Evolutionary conservation across 1,139 yeast species (phyloP).

Genomic region (Hyphopichia fennica): DNA sequence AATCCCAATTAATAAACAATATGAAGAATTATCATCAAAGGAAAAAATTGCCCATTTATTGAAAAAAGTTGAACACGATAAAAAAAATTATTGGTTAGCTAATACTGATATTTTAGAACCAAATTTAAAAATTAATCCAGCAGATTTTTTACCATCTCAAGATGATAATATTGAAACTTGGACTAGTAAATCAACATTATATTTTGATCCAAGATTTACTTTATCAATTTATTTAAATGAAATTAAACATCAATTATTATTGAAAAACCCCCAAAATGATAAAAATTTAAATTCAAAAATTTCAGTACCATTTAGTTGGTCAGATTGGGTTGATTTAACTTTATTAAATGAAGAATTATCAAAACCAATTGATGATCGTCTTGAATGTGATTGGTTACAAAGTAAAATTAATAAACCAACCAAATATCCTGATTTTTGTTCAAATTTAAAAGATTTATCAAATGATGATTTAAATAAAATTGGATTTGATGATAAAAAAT

Average conservation of each 20-base stretch:
- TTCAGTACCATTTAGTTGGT: constrained; percentile 26
- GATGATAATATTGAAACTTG: constrained; percentile 11
- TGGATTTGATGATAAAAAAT: constrained; percentile 16
- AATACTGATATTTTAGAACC: constrained; percentile 24
- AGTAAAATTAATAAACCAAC: constrained; percentile 23
- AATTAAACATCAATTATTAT: constrained; percentile 14
- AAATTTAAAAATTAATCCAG: constrained; percentile 17
- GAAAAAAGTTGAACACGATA: constrained; percentile 19
- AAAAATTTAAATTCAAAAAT: constrained; percentile 9
- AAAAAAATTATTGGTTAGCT: constrained; percentile 27
- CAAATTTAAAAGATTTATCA: constrained; percentile 13
- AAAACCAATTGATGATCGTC: constrained; percentile 10
- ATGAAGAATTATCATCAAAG: constrained; percentile 16
- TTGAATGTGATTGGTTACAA: constrained; percentile 24
- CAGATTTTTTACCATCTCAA: constrained; percentile 18
- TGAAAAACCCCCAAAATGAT: constrained; percentile 17
- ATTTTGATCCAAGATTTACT: constrained; percentile 27
- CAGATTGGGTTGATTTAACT: constrained; percentile 32
- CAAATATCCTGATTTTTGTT: constrained; percentile 21
- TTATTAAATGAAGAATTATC: constrained; percentile 15
- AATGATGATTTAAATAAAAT: constrained; percentile 13
- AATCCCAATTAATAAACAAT: constrained; percentile 14
- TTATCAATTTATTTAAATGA: constrained; percentile 23
- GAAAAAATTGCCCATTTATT: constrained; percentile 26
- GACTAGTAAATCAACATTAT: constrained; percentile 15